phyloP scores from a whole-genome alignment of 192 early-diverging fungal genomes.

The Phlyctochytrium arcticum region DNA sequence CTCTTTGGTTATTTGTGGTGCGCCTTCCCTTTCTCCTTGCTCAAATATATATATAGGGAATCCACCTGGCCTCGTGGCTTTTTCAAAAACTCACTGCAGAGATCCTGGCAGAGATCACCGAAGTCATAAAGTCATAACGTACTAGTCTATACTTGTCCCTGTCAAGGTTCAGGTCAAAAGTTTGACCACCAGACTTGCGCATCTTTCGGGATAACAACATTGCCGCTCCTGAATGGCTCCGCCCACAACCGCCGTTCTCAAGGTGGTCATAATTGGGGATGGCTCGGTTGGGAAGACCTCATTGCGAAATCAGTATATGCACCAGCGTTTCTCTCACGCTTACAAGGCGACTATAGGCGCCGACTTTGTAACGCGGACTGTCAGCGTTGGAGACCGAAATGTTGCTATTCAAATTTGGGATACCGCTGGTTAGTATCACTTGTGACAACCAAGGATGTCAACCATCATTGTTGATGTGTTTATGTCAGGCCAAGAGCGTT shows the following conservation, averaged over 20 bases:
- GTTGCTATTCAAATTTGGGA: slow-evolving; percentile 46
- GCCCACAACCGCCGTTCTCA: slow-evolving; percentile 17
- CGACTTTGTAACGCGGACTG: slow-evolving; percentile 38
- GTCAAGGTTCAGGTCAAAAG: too few species aligned
- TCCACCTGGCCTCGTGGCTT: too few species aligned
- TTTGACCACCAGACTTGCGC: too few species aligned
- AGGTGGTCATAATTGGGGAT: slow-evolving; percentile 42
- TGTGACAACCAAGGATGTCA: neutral
- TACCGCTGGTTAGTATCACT: slow-evolving; percentile 34
- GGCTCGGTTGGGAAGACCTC: slow-evolving; percentile 44
- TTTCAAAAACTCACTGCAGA: too few species aligned
- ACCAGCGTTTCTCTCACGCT: slow-evolving; percentile 28
- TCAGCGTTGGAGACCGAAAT: slow-evolving; percentile 13
- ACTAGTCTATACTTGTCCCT: too few species aligned
- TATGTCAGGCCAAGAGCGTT: slow-evolving; percentile 36
- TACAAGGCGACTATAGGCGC: slow-evolving; percentile 45
- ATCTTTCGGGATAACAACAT: too few species aligned
- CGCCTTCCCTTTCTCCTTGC: too few species aligned
- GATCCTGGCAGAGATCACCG: too few species aligned
- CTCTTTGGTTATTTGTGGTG: too few species aligned
- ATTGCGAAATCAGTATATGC: slow-evolving; percentile 36
- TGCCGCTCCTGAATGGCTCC: neutral
- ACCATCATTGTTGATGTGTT: neutral
- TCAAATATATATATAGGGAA: too few species aligned
- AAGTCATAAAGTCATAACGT: too few species aligned